A percentile compares a stretch with the other conserved stretches of the same genome.
phyloP scores from a whole-genome alignment of 1,139 yeast genomes.

The Scheffersomyces illinoinensis region DNA sequence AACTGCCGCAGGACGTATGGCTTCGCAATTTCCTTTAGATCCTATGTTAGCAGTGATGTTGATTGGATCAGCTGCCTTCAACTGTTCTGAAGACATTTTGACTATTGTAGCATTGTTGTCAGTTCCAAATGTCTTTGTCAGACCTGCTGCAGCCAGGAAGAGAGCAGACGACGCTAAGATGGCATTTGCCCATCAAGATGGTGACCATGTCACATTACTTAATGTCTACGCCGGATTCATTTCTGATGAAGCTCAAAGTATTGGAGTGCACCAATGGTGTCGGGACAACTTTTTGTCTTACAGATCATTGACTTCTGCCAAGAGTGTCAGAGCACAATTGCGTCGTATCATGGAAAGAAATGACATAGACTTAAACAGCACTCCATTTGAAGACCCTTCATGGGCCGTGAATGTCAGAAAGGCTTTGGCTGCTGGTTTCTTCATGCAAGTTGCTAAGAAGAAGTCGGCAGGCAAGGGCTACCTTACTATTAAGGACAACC shows the following conservation, averaged over 20 bases:
- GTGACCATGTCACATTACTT: constrained; percentile 89
- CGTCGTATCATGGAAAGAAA: constrained; percentile 79
- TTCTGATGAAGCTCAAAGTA: constrained; percentile 63
- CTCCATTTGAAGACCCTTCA: constrained; percentile 62
- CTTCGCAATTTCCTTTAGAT: constrained; percentile 93
- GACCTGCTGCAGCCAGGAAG: constrained; percentile 87
- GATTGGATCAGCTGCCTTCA: constrained; percentile 80
- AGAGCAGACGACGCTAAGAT: constrained; percentile 91
- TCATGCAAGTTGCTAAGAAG: constrained; percentile 96
- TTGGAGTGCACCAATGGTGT: constrained; percentile 80
- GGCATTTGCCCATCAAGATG: constrained; percentile 88
- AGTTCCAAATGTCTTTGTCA: constrained; percentile 90
- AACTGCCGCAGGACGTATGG: constrained; percentile 84
- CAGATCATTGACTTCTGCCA: constrained; percentile 81
- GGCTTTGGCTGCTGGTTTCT: constrained; percentile 90
- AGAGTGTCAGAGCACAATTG: constrained; percentile 82
- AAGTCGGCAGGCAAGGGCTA: constrained; percentile 72
- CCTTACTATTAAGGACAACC: constrained; percentile 91
- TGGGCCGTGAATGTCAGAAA: constrained; percentile 77
- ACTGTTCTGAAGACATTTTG: constrained; percentile 86
- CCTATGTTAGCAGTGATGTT: constrained; percentile 94
- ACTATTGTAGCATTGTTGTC: constrained; percentile 88
- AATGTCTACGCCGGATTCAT: constrained; percentile 87
- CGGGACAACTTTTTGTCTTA: constrained; percentile 83
- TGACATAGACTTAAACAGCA: constrained; percentile 71